Evolutionary conservation across 139 green algal species (phyloP).

Genomic region (Haematococcus lacustris): DNA sequence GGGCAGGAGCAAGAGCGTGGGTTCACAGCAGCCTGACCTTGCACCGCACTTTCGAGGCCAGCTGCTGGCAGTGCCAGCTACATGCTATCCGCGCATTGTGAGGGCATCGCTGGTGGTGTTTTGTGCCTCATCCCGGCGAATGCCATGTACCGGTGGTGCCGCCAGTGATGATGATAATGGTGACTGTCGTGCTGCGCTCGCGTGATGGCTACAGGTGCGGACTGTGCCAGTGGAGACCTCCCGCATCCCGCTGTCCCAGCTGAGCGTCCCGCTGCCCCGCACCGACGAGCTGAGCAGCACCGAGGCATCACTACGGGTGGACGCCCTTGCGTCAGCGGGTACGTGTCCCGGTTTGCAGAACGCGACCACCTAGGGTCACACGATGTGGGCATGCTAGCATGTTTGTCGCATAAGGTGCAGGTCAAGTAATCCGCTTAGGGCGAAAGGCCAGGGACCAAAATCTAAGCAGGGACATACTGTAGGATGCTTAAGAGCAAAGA

Average conservation of each 20-base stretch:
- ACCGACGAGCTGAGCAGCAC: slow-evolving; percentile 47
- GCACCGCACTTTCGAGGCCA: too few relatives aligned
- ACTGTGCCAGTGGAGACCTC: slow-evolving; percentile 47
- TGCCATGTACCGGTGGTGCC: too few relatives aligned
- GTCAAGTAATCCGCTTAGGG: neutral
- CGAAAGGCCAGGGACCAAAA: neutral
- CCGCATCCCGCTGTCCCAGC: slow-evolving; percentile 30
- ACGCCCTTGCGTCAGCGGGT: slow-evolving; percentile 64
- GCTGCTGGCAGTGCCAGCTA: too few relatives aligned
- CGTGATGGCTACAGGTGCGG: slow-evolving; percentile 53
- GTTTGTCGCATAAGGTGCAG: neutral
- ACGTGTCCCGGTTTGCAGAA: neutral
- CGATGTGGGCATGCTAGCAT: neutral
- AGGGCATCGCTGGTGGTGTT: neutral
- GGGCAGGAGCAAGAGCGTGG: neutral
- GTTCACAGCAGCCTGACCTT: too few relatives aligned
- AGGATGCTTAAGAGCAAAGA: neutral
- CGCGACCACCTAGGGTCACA: too few relatives aligned
- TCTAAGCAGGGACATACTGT: neutral
- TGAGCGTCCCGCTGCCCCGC: slow-evolving; percentile 39
- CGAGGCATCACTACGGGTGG: slow-evolving; percentile 70
- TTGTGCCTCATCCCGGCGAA: neutral
- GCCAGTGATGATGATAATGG: too few relatives aligned
- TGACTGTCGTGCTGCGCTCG: too few relatives aligned
- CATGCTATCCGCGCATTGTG: neutral